Conservation (phyloP, 768 basidiomycete species). For the Kwoniella bestiolae region DNA sequence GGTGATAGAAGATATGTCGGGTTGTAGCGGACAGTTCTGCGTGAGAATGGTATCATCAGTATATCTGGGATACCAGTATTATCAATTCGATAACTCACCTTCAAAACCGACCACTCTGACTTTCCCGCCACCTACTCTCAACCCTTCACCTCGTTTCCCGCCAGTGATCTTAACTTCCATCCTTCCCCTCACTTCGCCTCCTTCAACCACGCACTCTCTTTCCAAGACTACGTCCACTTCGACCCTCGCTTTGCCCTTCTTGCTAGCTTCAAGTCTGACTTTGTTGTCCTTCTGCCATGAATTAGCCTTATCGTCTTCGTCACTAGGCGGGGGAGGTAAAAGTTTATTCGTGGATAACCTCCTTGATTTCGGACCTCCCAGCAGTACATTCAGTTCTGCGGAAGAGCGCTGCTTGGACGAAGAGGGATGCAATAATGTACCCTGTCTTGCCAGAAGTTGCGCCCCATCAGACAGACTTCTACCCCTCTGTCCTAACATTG, state of each 20-base stretch:
- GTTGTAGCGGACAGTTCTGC: conserved; percentile 37
- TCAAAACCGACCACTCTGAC: conserved; percentile 85
- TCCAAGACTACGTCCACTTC: conserved; percentile 81
- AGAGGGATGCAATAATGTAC: conserved; percentile 53
- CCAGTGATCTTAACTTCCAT: conserved; percentile 70
- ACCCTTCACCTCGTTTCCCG: conserved; percentile 63
- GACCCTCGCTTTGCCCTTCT: conserved; percentile 66
- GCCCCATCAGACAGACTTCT: conserved; percentile 51
- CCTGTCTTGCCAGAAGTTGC: conserved; percentile 50
- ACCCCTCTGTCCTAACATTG: conserved; percentile 29
- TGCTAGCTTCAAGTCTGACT: conserved; percentile 64
- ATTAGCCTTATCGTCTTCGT: conserved; percentile 28
- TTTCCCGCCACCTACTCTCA: conserved; percentile 75
- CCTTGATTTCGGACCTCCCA: conserved; percentile 43
- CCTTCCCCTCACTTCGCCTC: conserved; percentile 70
- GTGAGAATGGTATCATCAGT: neutral
- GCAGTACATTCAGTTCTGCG: conserved; percentile 52
- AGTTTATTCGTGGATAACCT: conserved; percentile 42
- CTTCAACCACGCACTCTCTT: conserved; percentile 77
- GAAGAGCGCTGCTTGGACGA: conserved; percentile 48
- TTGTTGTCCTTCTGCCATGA: conserved; percentile 57
- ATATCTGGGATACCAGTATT: neutral
- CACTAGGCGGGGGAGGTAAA: conserved; percentile 43
- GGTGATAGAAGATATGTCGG: conserved; percentile 81
- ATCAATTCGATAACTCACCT: conserved; percentile 57